Evolutionary conservation across 768 basidiomycete genomes (phyloP), one percentile per base, ranked within the genome.

Genomic region (Naganishia randhawae): DNA sequence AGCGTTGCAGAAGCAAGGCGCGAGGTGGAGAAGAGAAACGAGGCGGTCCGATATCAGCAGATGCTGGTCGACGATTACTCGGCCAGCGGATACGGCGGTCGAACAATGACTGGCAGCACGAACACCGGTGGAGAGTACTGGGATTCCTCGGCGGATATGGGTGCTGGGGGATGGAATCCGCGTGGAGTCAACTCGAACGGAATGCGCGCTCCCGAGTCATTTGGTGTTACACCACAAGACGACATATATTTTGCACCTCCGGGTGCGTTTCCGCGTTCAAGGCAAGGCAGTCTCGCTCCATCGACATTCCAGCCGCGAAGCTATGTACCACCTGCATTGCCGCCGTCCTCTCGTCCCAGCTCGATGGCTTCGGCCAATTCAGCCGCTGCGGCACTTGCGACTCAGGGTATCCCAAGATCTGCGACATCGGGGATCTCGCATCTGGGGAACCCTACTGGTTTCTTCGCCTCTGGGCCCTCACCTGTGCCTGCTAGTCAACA

Each of bases 21-120:
- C 35, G 75, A 79, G 53, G 72, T 68, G 8, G 78, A 78, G 65
- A 69, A 73, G 45, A 65, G 71, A 16, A 74, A 73, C 31, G 76
- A 77, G 25, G 69, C 74, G 50, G 54, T 70, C 22, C 54, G 69
- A 32, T 48, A 67, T 27, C 69, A 70, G 31, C 32, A 57, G 61
- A 41, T 67, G 55, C 33, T 70, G 41, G 54, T 57, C 14, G 66
- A 67, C 27, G 66, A 67, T 67, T 67, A 67, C 37, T 39, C 41
- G 11, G 66, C 37, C 22, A 48, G 41, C n/a, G 37, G 65, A 27
- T 52, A 53, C 27, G 50, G 65, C 6, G 57, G 42, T 33, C 51
- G 65, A 37, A 51, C 65, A 4, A 16, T 14, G 9, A 29, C 51
- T 14, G 42, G 3, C 3, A n/a, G 4, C n/a, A 22, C 45, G 11